A percentile compares a stretch with the other conserved stretches of the same genome.
These are phyloP conservation scores for Tulasnella sp. DNA, from an alignment of 768 basidiomycete species.

Conservation along the genomic window DNA sequence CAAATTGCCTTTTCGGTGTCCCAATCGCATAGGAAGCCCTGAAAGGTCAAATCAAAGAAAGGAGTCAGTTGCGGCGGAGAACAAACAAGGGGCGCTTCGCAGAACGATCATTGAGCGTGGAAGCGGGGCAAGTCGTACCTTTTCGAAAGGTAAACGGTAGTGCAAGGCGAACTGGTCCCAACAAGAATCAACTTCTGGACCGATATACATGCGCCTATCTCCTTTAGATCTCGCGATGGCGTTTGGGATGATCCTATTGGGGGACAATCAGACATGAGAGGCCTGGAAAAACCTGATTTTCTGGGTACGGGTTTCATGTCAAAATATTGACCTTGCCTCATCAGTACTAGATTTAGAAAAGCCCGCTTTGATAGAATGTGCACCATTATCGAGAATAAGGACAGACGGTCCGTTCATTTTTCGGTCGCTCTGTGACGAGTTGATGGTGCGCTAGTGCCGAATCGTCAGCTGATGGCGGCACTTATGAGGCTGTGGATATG, in stretches of 20 bases:
- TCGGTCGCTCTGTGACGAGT: constrained; percentile 3
- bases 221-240: constrained; percentile 80
- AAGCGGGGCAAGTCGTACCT: constrained; percentile 48
- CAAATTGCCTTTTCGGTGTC: constrained; percentile 91
- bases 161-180: constrained; percentile 75
- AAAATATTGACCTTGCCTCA: constrained; percentile 38
- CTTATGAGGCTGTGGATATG: neutral
- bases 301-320: neutral
- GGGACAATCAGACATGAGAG: constrained; percentile 12
- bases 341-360: constrained; percentile 39
- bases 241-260: constrained; percentile 65
- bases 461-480: constrained; percentile 22
- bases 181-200: constrained; percentile 76
- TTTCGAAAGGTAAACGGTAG: constrained; percentile 83
- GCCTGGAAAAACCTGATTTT: neutral
- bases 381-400: constrained; percentile 86
- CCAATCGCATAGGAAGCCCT: constrained; percentile 95
- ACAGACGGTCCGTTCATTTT: constrained; percentile 38
- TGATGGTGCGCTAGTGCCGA: neutral
- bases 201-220: constrained; percentile 77
- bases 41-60: constrained; percentile 34
- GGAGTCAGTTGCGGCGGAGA: constrained; percentile 21
- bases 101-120: neutral
- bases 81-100: constrained; percentile 11
- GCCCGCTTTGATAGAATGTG: constrained; percentile 74